Evolutionary conservation across 2,329 filamentous ascomycete genomes (phyloP), one percentile per base, ranked within the genome.

Genomic region (Coniochaeta pulveracea): DNA sequence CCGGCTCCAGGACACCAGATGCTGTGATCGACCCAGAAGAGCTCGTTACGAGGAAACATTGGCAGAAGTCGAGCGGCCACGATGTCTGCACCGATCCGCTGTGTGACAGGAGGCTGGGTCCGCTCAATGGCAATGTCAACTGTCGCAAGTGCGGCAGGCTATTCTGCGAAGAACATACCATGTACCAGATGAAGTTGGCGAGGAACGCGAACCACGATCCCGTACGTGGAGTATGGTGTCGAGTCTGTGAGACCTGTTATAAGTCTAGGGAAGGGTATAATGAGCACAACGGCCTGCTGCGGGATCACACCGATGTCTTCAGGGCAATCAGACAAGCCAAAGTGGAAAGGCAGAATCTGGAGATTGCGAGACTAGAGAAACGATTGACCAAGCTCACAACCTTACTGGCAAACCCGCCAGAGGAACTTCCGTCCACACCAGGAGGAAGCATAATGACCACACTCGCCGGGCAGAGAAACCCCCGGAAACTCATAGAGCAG

Each of bases 121-220:
- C 80, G 3, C 69, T 82, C 6, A 88, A 82, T 47, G 85, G 86
- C 12, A 86, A 71, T 47, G 78, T 98, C 47, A 95, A 98, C 54
- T 98, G 91, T 56, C 72, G 91, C 41, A 85, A 88, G 41, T 98
- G 91, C 49, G 91, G 91, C 6, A 80, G 80, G 46, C 61, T 98
- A 25, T 98, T 96, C 52, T 98, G 91, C 56, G 91, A 96, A 50
- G 84, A 89, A 46, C 91, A 98, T 54, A 96, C 91, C 34, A 94
- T 98, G 88, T 98, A 96, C 51, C 89, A 98, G 61, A 96, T 96
- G 83, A 95, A 93, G 63, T 67, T 98, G 9, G 94, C 88, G 7
- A 70, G 88, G 35, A 81, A 86, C 19, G 91, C 91, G 4, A 72
- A 79, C 37, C 85, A 95, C 56, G 91, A 98, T 42, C 89, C 91